Evolutionary conservation across 345 rosid genomes (phyloP), one percentile per base, ranked within the genome.

Genomic region (Carallia brachiata): DNA sequence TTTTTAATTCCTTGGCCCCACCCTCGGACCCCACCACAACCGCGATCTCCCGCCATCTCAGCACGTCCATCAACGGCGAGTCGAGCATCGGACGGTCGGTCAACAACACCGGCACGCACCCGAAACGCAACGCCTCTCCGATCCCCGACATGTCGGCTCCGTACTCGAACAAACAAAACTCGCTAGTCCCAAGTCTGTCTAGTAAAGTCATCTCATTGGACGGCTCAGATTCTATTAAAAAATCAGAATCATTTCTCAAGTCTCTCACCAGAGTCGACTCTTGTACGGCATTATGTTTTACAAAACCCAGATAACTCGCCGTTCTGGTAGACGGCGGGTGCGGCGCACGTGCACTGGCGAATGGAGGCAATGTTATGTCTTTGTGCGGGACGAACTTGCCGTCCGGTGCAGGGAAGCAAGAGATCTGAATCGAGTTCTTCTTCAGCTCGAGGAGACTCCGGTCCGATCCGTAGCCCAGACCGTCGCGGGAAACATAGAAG

Each of bases 391-490:
- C 48, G 67, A 84, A 88, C 67, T 66, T 77, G 4, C 80, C 80
- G 19, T 31, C 36, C 1, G 68, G 66, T 3, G 83, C 68, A 40
- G 89, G 89, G 63, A 84, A 85, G 69, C 86, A 77, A n/a, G 92
- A 83, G 71, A 88, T 61, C 80, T 82, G 86, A 59, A 88, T n/a
- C 31, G 92, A 79, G 75, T 88, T 88, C 65, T 88, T 88, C 84
- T 85, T 88, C 61, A 88, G 53, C 75, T 88, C 89, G 53, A 85
- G 69, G 56, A 84, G 74, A 36, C 82, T 85, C 52, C 92, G 84
- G 69, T 85, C 82, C 2, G 84, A 68, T 7, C 63, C 70, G 69
- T 73, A 83, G 18, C 73, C 75, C 19, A 88, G 67, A 10, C 88
- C 85, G 34, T 72, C 9, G 36, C 84, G 72, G 4, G 85, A 85